Evolutionary conservation across 2,329 filamentous ascomycete species (phyloP), one percentile per base, ranked within the genome.

Genomic region (Thielaviopsis musarum): DNA sequence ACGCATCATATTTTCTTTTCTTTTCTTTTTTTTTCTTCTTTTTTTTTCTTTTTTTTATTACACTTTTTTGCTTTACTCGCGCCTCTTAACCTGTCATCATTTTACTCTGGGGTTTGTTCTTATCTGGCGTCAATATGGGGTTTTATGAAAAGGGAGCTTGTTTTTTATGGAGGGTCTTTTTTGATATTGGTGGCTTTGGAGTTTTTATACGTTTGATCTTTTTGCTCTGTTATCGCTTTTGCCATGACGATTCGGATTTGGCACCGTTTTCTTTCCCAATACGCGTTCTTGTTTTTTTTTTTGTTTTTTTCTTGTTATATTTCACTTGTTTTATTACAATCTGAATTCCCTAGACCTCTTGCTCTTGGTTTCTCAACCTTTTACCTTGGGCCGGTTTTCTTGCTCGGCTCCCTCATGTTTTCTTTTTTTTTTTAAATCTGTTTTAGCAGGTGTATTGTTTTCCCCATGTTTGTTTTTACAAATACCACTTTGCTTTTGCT

Each of bases 11-110:
- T 45, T n/a, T 30, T 57, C 26, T 54, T 56, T 53, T 56, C 13
- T 49, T 56, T 34, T 49, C 51, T 41, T n/a, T 52, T 26, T 52
- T 45, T 26, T 30, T 57, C 12, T 26, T 34, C 38, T 60, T 54
- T 64, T 61, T 55, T 60, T 41, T 59, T 49, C 57, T 64, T 61
- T 34, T 24, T 34, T 48, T 13, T 57, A 19, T 54, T 49, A 24
- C 26, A 5, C 26, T 55, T 55, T 55, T 55, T 55, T 21, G 19
- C 54, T 54, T 45, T 34, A 34, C 7, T 34, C 10, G 9, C 9
- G 30, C 30, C 30, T 34, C 30, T 34, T 12, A 34, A 7, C 30
- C 9, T 34, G 30, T 12, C 10, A 34, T 34, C 10, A 34, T 34
- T 34, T 45, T 7, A n/a, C 38, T 45, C 7, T 2, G 12, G 38